Evolutionary conservation across 768 basidiomycete species (phyloP).

Genomic region (Xerocomus spinulosus): DNA sequence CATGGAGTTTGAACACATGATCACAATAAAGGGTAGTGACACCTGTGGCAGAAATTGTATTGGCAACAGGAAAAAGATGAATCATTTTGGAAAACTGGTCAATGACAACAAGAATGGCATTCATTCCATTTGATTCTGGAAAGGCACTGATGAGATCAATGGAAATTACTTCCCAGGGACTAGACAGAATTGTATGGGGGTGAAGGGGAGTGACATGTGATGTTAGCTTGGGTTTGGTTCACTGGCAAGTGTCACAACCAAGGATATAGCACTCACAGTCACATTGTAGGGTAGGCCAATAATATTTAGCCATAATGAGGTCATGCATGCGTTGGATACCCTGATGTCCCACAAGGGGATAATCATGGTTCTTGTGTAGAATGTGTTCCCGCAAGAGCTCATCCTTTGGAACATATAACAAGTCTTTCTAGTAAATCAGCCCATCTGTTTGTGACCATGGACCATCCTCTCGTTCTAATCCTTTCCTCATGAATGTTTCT

Average conservation of each 20-base stretch:
- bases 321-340: conserved; percentile 8
- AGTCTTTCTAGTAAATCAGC: background rate
- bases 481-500: background rate
- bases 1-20: background rate
- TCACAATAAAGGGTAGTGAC: background rate
- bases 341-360: conserved; percentile 1
- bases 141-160: background rate
- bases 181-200: background rate
- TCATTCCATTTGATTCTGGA: too few relatives aligned
- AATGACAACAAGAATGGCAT: too few relatives aligned
- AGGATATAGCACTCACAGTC: background rate
- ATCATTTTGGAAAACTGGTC: background rate
- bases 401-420: background rate
- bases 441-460: background rate
- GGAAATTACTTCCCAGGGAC: background rate
- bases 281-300: background rate
- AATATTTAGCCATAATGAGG: background rate
- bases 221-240: background rate
- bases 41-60: background rate
- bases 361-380: background rate
- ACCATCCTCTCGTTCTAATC: background rate
- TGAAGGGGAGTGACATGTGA: background rate
- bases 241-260: background rate
- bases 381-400: background rate
- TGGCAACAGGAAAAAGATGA: rapidly evolving